phyloP scores from a whole-genome alignment of 169 alveolate genomes.

The Babesia ovis region DNA sequence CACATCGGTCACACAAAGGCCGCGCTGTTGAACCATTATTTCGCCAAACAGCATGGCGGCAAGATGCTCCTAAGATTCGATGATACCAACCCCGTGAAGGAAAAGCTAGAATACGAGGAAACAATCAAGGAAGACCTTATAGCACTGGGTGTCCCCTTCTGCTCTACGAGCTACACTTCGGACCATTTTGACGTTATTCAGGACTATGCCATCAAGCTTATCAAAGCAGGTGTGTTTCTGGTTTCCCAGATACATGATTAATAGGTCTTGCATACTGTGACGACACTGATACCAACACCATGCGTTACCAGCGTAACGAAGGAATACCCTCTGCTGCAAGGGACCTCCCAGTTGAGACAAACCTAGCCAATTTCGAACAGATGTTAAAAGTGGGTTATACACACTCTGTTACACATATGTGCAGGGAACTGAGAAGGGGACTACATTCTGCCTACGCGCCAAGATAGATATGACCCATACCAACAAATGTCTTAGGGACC shows the following conservation, averaged over 20 bases:
- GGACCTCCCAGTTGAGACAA: constrained; percentile 87
- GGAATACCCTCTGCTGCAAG: constrained; percentile 90
- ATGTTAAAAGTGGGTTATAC: constrained; percentile 71
- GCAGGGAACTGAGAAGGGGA: constrained; percentile 85
- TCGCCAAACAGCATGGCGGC: constrained; percentile 94
- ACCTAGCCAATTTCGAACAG: constrained; percentile 87
- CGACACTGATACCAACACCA: constrained; percentile 93
- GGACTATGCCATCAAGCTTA: constrained; percentile 84
- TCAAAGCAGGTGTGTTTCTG: constrained; percentile 73
- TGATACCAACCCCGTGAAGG: constrained; percentile 98
- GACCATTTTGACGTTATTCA: constrained; percentile 91
- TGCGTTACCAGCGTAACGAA: constrained; percentile 95
- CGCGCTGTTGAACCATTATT: constrained; percentile 93
- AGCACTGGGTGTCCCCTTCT: constrained; percentile 88
- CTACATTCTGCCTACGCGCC: constrained; percentile 95
- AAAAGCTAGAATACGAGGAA: constrained; percentile 93
- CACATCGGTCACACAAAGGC: constrained; percentile 99
- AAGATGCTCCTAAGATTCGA: constrained; percentile 89
- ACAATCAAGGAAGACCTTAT: constrained; percentile 90
- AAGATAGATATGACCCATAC: constrained; percentile 92
- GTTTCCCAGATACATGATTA: neutral
- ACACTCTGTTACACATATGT: neutral
- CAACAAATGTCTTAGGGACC: constrained; percentile 97
- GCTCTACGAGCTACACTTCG: constrained; percentile 90
- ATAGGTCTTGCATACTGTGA: constrained; percentile 94